Percentiles rank a stretch among this genome's conserved stretches.
Conservation (phyloP, 495 filamentous ascomycete genomes). For the Chaetomium cochliodes region DNA sequence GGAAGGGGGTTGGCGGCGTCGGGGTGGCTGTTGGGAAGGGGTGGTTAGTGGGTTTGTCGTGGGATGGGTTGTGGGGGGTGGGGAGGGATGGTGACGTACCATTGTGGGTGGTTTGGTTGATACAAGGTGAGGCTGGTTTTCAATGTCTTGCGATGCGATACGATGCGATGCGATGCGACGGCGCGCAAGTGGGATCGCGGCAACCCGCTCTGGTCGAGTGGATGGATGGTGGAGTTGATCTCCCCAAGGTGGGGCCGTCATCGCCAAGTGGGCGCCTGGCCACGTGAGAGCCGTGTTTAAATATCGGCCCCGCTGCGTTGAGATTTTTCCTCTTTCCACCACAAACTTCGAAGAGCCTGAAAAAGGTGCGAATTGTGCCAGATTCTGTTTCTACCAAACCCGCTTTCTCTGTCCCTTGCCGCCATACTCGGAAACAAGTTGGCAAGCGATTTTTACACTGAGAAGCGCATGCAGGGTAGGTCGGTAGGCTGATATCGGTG, state of each 20-base stretch:
- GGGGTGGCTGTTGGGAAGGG: constrained; percentile 38
- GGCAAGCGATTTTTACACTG: too few relatives aligned
- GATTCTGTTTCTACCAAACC: too few relatives aligned
- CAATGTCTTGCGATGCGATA: constrained; percentile 12
- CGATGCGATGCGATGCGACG: constrained; percentile 21
- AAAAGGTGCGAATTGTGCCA: not conserved
- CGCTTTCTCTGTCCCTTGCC: too few relatives aligned
- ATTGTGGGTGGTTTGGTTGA: too few relatives aligned
- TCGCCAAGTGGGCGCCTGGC: constrained; percentile 28
- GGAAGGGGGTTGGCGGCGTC: constrained; percentile 38
- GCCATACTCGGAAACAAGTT: too few relatives aligned
- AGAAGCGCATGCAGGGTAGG: too few relatives aligned
- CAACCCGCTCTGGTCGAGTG: not conserved
- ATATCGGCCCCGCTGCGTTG: not conserved
- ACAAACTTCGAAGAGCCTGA: not conserved
- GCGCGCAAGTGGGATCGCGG: not conserved
- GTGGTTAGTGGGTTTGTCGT: too few relatives aligned
- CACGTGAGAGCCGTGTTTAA: constrained; percentile 22
- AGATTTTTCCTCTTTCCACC: constrained; percentile 9
- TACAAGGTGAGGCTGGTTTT: not conserved
- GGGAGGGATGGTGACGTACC: too few relatives aligned
- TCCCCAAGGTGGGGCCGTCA: constrained; percentile 7
- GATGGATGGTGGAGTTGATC: constrained; percentile 6
- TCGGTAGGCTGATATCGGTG: too few relatives aligned
- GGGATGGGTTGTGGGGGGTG: too few relatives aligned